Base-by-base conservation (phyloP, 805 yeast species). In the Sungouiella thailandica region DNA sequence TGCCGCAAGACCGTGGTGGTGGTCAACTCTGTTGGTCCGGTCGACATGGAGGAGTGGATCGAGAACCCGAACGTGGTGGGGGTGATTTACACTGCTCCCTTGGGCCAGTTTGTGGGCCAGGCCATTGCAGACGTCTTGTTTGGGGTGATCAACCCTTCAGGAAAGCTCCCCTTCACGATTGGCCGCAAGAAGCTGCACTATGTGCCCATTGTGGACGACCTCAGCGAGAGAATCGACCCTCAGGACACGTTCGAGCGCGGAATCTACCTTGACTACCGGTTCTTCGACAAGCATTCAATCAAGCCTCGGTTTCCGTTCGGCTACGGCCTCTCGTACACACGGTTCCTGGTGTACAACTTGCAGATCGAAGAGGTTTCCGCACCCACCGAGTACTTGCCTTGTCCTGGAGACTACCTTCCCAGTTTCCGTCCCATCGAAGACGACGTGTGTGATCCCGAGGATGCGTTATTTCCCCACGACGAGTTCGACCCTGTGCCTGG, bases 61-160 rank as follows among this genome's bases (percentile, higher is more conserved):
- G 78, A 76, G 20, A 57, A 73, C 44, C 77, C 72, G 34, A 76
- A 75, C 43, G 70, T 78, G 22, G 78, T 77, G 16, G 82, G 71
- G 1, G 78, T 78, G 2, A 36, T 79, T 10, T 74, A 60, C 46
- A 57, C 78, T 2, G 68, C 78, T 4, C 82, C 81, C 4, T 61
- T 74, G 33, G 83, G 83, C n/a, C 72, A 67, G 43, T 68, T 59
- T 48, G 65, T 68, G 25, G 85, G 83, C 1, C 60, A 66, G 31
- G 80, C 82, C 1, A 53, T 78, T 17, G 74, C 80, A 2, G 78
- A 76, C 25, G 67, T 76, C 0, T 48, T 78, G 13, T 78, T 74
- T 53, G 84, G 85, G 1, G 78, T 73, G 23, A 63, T 59, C n/a
- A 72, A 71, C 40, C 83, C 84, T 7, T 73, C 80, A 23, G 85